Evolutionary conservation across 192 early-diverging fungal genomes (phyloP).

Genomic region (Paraglomus occultum): DNA sequence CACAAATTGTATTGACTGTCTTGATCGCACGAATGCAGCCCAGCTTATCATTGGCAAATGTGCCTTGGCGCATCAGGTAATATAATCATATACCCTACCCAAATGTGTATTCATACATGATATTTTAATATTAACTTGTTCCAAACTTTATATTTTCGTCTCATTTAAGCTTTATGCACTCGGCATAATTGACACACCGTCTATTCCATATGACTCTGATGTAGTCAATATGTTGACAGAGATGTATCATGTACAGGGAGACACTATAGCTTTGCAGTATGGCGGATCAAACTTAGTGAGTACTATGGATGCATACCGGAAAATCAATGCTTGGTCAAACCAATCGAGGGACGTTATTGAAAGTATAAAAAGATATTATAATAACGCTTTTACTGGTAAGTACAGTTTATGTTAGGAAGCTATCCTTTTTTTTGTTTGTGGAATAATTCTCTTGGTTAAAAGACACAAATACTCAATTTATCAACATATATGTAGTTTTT

Average conservation of each 20-base stretch:
- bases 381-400: constrained; percentile 86
- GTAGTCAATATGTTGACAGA: constrained; percentile 90
- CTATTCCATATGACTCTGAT: constrained; percentile 89
- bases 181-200: constrained; percentile 75
- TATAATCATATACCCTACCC: no score
- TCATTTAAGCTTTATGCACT: constrained; percentile 71
- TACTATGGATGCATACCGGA: constrained; percentile 96
- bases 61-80: constrained; percentile 82
- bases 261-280: constrained; percentile 94
- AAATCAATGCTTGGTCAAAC: constrained; percentile 91
- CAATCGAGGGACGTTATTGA: constrained; percentile 97
- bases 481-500: not conserved
- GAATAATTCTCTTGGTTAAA: not conserved
- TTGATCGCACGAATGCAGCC: constrained; percentile 97
- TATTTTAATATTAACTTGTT: not conserved
- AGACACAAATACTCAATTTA: no score
- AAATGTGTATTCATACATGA: not conserved
- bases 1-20: constrained; percentile 98
- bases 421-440: not conserved
- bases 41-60: constrained; percentile 95
- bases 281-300: constrained; percentile 98
- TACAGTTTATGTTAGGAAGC: not conserved
- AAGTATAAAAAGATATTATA: constrained; percentile 86
- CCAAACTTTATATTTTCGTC: not conserved
- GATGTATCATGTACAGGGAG: constrained; percentile 98